Conservation (phyloP, 202 grass and related monocot genomes). For the Brachypodium distachyon region DNA sequence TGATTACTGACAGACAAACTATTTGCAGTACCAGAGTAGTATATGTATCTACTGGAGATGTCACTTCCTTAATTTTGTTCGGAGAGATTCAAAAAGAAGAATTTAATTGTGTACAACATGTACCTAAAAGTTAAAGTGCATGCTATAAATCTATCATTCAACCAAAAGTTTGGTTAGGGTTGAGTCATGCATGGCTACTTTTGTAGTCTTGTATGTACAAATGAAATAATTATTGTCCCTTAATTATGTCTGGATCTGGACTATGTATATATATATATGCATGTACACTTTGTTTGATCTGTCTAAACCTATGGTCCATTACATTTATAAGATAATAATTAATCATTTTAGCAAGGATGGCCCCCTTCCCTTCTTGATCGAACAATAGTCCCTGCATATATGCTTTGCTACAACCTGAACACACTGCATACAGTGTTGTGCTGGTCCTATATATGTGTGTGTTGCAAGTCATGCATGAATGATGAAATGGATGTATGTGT, state of each 20-base stretch:
- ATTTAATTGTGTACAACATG: slow-evolving; percentile 34
- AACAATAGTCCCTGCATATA: too few relatives aligned
- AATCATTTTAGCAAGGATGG: neutral
- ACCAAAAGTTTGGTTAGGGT: slow-evolving; percentile 13
- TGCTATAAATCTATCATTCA: neutral
- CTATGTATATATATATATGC: too few relatives aligned
- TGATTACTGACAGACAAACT: neutral
- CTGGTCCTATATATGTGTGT: neutral
- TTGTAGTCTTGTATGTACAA: neutral
- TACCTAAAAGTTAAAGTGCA: slow-evolving; percentile 54
- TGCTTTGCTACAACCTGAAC: neutral
- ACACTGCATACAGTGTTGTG: neutral
- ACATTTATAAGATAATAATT: neutral
- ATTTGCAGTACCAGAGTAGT: neutral
- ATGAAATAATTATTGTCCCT: neutral
- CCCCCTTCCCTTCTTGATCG: too few relatives aligned
- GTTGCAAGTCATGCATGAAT: neutral
- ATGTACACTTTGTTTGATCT: neutral
- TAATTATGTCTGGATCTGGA: neutral
- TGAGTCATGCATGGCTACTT: neutral
- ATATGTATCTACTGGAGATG: neutral
- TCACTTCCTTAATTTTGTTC: neutral
- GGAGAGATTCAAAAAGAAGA: slow-evolving; percentile 19
- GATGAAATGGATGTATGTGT: neutral
- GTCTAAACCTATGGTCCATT: neutral